These are phyloP conservation scores for Boletus tylopilopsis DNA, from an alignment of 768 basidiomycete genomes.

Conservation along the genomic window DNA sequence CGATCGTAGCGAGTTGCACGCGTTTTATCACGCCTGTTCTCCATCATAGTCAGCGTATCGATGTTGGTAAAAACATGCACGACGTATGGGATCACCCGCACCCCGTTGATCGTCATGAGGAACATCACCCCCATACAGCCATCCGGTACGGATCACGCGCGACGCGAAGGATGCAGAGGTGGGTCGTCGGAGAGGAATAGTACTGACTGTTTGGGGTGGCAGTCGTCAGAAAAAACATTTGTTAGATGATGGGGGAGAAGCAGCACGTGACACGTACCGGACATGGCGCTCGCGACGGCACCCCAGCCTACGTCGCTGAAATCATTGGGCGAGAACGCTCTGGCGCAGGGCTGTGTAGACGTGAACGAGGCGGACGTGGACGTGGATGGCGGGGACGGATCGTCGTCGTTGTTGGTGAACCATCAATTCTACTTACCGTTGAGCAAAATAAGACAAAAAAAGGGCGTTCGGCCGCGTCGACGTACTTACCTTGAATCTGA, in stretches of 20 bases:
- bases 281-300: slow-evolving; percentile 69
- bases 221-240: too few species aligned
- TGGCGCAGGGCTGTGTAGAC: slow-evolving; percentile 69
- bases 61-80: slow-evolving; percentile 48
- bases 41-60: too few species aligned
- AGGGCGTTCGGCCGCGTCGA: too few species aligned
- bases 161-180: slow-evolving; percentile 82
- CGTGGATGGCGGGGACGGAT: too few species aligned
- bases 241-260: too few species aligned
- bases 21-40: slow-evolving; percentile 83
- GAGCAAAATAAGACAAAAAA: too few species aligned
- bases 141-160: slow-evolving; percentile 76
- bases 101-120: slow-evolving; percentile 57
- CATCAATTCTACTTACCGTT: slow-evolving; percentile 85
- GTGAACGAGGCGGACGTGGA: slow-evolving; percentile 36
- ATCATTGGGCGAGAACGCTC: slow-evolving; percentile 60
- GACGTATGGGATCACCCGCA: slow-evolving; percentile 66
- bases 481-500: slow-evolving; percentile 72
- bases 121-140: slow-evolving; percentile 80
- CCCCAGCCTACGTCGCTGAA: slow-evolving; percentile 91
- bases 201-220: slow-evolving; percentile 75
- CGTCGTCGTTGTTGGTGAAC: slow-evolving; percentile 48
- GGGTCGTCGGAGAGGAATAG: slow-evolving; percentile 82
- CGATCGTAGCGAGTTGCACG: slow-evolving; percentile 71
- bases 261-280: too few species aligned